Conservation (phyloP, 306 rosid genomes). For the Hippophae gyantsensis region DNA sequence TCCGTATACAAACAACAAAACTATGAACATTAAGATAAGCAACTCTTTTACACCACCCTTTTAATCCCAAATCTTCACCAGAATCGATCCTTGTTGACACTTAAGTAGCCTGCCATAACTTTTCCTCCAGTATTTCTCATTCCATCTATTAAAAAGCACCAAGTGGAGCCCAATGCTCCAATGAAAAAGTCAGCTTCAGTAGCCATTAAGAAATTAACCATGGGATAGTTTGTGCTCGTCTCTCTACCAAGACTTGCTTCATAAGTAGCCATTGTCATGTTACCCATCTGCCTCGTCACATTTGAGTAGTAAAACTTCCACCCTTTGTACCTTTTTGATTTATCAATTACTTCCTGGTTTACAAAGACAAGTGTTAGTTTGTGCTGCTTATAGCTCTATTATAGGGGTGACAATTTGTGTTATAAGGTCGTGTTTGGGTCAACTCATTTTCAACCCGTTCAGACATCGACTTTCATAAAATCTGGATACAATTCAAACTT, state of each 20-base stretch:
- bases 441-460: too few species aligned
- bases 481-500: too few species aligned
- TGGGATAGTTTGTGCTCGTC: constrained; percentile 74
- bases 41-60: not conserved
- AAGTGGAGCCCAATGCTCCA: constrained; percentile 90
- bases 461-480: too few species aligned
- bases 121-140: constrained; percentile 96
- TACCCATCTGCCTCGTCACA: constrained; percentile 51
- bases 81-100: constrained; percentile 88
- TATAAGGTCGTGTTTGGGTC: too few species aligned
- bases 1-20: constrained; percentile 6
- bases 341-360: constrained; percentile 66
- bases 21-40: not conserved
- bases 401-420: too few species aligned
- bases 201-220: constrained; percentile 93
- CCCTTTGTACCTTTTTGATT: constrained; percentile 30
- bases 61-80: constrained; percentile 33
- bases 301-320: constrained; percentile 69
- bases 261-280: constrained; percentile 56
- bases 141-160: constrained; percentile 90
- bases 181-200: constrained; percentile 69
- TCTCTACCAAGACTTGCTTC: constrained; percentile 74
- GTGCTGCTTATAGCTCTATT: too few species aligned
- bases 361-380: not conserved
- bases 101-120: constrained; percentile 87